phyloP scores from a whole-genome alignment of 2,329 filamentous ascomycete species.

The Penicillium sp. region DNA sequence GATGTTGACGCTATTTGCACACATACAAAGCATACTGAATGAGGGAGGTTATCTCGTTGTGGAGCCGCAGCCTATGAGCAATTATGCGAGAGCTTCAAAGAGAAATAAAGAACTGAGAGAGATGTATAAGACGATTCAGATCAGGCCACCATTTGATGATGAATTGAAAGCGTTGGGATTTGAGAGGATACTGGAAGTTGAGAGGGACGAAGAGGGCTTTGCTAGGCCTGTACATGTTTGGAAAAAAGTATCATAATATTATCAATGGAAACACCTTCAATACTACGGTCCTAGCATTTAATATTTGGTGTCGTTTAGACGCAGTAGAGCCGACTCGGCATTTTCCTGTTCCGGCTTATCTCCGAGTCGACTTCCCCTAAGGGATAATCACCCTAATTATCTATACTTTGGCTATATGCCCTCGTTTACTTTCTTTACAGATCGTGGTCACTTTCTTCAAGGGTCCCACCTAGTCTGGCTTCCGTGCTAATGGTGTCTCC shows the following conservation, averaged over 20 bases:
- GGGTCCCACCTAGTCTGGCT: no score
- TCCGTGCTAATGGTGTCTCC: no score
- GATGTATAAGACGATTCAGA: conserved; percentile 25
- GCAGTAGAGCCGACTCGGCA: no score
- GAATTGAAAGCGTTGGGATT: conserved; percentile 24
- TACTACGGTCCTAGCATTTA: no score
- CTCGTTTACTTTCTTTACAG: no score
- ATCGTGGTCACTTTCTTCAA: no score
- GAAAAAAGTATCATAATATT: conserved; percentile 11
- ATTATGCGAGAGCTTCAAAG: conserved; percentile 26
- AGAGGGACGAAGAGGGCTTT: conserved; percentile 27
- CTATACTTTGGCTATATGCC: no score
- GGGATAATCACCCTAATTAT: no score
- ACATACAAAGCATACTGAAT: conserved; percentile 23
- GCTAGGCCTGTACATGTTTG: conserved; percentile 27
- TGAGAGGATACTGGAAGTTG: conserved; percentile 21
- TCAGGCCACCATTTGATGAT: conserved; percentile 23
- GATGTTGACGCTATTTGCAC: conserved; percentile 23
- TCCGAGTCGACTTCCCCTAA: no score
- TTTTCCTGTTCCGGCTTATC: no score
- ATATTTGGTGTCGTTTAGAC: no score
- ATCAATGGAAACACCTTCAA: background rate
- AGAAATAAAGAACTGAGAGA: conserved; percentile 28
- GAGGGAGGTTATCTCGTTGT: conserved; percentile 26
- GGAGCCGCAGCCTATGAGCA: conserved; percentile 28